Percentiles rank a stretch among this genome's conserved stretches.
Evolutionary conservation across 805 yeast species (phyloP).

Genomic region (Ogataea saltuana): DNA sequence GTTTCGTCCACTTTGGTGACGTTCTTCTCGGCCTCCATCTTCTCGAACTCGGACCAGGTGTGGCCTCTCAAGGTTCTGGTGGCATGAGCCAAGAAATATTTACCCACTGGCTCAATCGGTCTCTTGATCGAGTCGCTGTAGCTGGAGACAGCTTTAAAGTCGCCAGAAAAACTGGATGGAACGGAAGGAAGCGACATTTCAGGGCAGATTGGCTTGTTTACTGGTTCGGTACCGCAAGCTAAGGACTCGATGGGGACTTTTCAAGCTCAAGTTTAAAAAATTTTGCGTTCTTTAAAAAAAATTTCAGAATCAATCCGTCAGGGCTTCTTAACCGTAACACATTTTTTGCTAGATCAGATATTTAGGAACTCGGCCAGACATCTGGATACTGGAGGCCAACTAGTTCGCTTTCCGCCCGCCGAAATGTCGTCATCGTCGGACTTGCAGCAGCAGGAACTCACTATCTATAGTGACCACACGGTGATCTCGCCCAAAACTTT

Average conservation of each 20-base stretch:
- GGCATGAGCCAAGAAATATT: constrained; percentile 93
- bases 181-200: constrained; percentile 49
- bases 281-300: constrained; percentile 5
- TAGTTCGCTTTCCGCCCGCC: neutral
- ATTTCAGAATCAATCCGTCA: constrained; percentile 3
- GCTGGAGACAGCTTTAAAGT: constrained; percentile 50
- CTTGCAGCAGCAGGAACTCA: constrained; percentile 59
- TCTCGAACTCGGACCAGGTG: constrained; percentile 97
- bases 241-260: too few species aligned
- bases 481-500: constrained; percentile 37
- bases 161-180: constrained; percentile 52
- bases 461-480: constrained; percentile 51
- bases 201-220: too few species aligned
- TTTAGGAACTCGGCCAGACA: too few species aligned
- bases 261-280: too few species aligned
- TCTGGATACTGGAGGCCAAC: too few species aligned
- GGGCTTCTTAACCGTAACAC: constrained; percentile 12
- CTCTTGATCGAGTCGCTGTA: constrained; percentile 68
- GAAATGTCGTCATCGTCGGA: constrained; percentile 27
- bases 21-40: constrained; percentile 86
- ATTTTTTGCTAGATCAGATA: too few species aligned
- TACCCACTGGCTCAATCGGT: constrained; percentile 95
- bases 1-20: constrained; percentile 69
- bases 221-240: neutral
- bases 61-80: constrained; percentile 94